Percentiles rank a stretch among this genome's conserved stretches.
These are phyloP conservation scores for Schizochytrium sp. DNA, from an alignment of 108 stramenopile genomes.

Conservation along the genomic window DNA sequence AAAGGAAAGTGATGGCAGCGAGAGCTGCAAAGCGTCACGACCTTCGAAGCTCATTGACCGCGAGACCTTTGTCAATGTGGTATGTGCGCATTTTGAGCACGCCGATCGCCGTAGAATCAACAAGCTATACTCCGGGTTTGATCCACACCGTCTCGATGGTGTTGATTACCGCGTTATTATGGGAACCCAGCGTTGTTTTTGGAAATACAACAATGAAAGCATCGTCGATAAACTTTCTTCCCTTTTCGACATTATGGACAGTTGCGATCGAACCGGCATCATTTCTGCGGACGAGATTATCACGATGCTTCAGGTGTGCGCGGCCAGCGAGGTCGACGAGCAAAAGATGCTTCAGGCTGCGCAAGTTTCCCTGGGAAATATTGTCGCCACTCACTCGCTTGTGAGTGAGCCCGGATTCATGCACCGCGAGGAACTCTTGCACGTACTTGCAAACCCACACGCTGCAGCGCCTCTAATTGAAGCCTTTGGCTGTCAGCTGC, in stretches of 20 bases:
- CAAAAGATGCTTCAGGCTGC: neutral
- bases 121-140: constrained; percentile 3
- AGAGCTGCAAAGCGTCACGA: too few relatives aligned
- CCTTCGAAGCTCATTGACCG: neutral
- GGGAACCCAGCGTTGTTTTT: neutral
- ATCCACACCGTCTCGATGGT: neutral
- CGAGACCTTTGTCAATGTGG: neutral
- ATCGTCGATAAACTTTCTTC: neutral
- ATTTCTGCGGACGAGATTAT: neutral
- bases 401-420: neutral
- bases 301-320: neutral
- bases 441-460: neutral
- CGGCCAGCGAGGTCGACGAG: neutral
- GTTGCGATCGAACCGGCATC: neutral
- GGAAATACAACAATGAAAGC: neutral
- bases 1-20: too few relatives aligned
- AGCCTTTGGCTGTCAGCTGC: neutral
- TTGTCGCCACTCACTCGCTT: neutral
- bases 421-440: neutral
- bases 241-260: neutral
- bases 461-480: neutral
- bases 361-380: neutral
- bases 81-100: constrained; percentile 6
- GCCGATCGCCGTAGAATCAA: neutral
- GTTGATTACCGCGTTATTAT: neutral